phyloP scores from a whole-genome alignment of 2,329 filamentous ascomycete genomes.

The Lachnellula cervina region DNA sequence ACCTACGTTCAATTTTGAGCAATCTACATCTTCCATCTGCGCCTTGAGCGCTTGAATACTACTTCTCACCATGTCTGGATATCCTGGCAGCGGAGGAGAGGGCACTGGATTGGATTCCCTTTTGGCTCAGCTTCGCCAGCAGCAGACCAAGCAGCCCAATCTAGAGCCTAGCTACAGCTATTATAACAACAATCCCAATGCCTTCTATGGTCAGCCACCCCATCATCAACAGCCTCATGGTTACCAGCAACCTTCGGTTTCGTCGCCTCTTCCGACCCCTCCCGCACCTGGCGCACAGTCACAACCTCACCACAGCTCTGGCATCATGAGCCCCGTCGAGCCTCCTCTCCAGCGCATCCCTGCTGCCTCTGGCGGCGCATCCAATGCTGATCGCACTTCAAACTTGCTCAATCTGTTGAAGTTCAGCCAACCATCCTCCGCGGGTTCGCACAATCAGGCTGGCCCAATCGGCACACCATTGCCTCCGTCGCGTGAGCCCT shows the following conservation, averaged over 20 bases:
- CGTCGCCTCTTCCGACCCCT: slow-evolving; percentile 54
- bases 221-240: slow-evolving; percentile 28
- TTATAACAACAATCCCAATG: slow-evolving; percentile 25
- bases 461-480: slow-evolving; percentile 28
- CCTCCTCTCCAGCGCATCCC: slow-evolving; percentile 38
- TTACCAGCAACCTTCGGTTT: slow-evolving; percentile 52
- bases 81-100: slow-evolving; percentile 25
- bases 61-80: slow-evolving; percentile 31
- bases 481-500: slow-evolving; percentile 26
- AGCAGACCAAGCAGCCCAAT: slow-evolving; percentile 24
- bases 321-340: slow-evolving; percentile 52
- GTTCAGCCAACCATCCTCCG: slow-evolving; percentile 48
- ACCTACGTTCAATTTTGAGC: slow-evolving; percentile 20
- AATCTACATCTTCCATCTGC: slow-evolving; percentile 26
- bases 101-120: slow-evolving; percentile 30
- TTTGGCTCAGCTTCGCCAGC: slow-evolving; percentile 31
- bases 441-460: slow-evolving; percentile 22
- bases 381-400: slow-evolving; percentile 45
- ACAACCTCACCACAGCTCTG: slow-evolving; percentile 50
- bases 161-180: slow-evolving; percentile 29
- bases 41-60: slow-evolving; percentile 29
- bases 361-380: slow-evolving; percentile 25
- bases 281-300: slow-evolving; percentile 42
- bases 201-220: slow-evolving; percentile 25
- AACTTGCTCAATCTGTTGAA: slow-evolving; percentile 61